Evolutionary conservation across 352 stramenopile genomes (phyloP), one percentile per base, ranked within the genome.

Genomic region (Globisporangium paroecandrum): DNA sequence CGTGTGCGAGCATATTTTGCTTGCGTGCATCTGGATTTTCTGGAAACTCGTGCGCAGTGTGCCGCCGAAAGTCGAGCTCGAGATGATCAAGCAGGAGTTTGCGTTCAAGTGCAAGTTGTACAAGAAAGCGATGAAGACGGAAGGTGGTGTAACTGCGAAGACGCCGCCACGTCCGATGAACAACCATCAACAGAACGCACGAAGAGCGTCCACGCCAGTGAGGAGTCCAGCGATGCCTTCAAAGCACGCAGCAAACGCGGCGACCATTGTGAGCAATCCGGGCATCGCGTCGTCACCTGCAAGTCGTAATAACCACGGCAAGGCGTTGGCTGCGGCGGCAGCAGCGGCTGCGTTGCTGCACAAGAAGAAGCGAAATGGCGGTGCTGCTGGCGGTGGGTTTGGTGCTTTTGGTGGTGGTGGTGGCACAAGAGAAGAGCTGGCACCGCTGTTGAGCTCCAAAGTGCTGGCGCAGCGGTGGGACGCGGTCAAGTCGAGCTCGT

Each of bases 91-190:
- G 62, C 82, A 89, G 49, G 85, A 94, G 68, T 86, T 85, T 68
- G 69, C 68, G 15, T 94, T 94, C 78, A 94, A 92, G 75, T 84
- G 73, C 43, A 77, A 82, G 59, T 65, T 94, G 47, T 91, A 90
- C 70, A 66, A 89, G 47, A 80, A 77, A 38, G 77, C 71, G 55
- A 59, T 6, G 32, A 66, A 56, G 70, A 73, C 25, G 4, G 24
- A 58, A 58, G 25, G 57, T 34, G 2, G 12, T 12, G 18, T 10
- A 18, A 32, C 2, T 25, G 47, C 27, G n/a, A 59, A 25, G 18
- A 59, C 54, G 25, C 54, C 54, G 5, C 34, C 54, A 15, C 54
- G 54, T 15, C 13, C 8, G 13, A 18, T 32, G 20, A 38, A 2
- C 24, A 59, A 22, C 22, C 24, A 57, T 27, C 29, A 57, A 18